Base-by-base conservation (phyloP, 176 grass and related monocot species). In the Aegilops umbellulata region DNA sequence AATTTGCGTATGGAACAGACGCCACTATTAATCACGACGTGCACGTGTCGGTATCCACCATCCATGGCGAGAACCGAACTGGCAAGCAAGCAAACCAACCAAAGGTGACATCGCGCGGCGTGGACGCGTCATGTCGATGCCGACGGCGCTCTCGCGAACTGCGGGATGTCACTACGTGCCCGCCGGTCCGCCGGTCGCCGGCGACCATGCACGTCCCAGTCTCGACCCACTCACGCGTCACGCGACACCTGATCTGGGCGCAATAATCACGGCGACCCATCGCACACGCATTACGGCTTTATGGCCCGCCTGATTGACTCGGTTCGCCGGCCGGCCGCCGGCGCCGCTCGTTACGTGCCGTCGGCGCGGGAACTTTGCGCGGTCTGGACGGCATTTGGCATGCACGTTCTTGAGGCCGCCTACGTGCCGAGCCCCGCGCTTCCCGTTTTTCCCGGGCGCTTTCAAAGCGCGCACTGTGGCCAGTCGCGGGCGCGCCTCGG, bases 391-490 rank as follows among this genome's bases (percentile, higher is more conserved):
- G 26, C 80, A 27, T 25, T 35, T 25, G 72, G 47, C 61, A 46
- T 6, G 82, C 77, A 69, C 69, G 69, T 0, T 47, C 68, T 23
- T 23, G 20, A 23, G 20, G 7, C 15, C 53, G 12, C 0, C 46
- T 23, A 74, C 77, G 60, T 78, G 81, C 77, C 77, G 77, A 49
- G 77, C 65, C 83, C 68, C 65, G 65, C 65, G 60, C 15, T 36
- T 9, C 24, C 60, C 22, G 0, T 9, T 16, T 73, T 73, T 25
- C n/a, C 73, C 47, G 30, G 8, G 79, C 80, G 66, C 62, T 5
- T 23, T 74, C 69, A 2, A 3, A 6, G 79, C 38, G 38, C 38
- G 38, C 83, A 77, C 23, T 24, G 49, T 68, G 88, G 12, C 39
- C 71, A 20, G 83, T 71, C 83, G 63, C 63, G 64, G 27, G 8